These are phyloP conservation scores for Candida arabinofermentans DNA, from an alignment of 805 yeast genomes.

Conservation along the genomic window DNA sequence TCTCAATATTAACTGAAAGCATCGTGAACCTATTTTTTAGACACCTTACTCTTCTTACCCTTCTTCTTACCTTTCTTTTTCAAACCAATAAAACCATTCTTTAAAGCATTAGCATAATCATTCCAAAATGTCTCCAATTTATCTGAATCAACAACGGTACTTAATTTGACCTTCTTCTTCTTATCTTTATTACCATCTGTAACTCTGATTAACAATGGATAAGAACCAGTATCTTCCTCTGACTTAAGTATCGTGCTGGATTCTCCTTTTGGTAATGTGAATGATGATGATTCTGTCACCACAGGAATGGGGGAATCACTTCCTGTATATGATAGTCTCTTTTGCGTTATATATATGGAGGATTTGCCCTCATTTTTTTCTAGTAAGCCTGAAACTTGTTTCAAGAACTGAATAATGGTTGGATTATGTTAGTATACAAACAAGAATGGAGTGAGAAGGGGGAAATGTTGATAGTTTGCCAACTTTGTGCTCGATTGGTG, in stretches of 20 bases:
- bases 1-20: neutral
- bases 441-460: neutral
- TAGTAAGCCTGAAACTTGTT: constrained; percentile 19
- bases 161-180: constrained; percentile 50
- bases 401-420: constrained; percentile 21
- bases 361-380: constrained; percentile 32
- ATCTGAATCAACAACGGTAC: constrained; percentile 66
- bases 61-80: constrained; percentile 81
- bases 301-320: constrained; percentile 16
- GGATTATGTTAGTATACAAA: neutral
- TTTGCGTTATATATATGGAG: constrained; percentile 58
- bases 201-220: constrained; percentile 66
- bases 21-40: constrained; percentile 5
- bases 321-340: constrained; percentile 37
- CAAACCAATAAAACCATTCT: constrained; percentile 69
- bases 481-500: no score
- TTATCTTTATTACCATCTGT: constrained; percentile 53
- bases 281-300: constrained; percentile 5
- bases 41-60: constrained; percentile 36
- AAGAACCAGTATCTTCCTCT: constrained; percentile 34
- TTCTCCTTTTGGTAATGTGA: constrained; percentile 14
- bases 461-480: no score
- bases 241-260: constrained; percentile 10
- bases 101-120: constrained; percentile 65
- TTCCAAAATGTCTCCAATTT: constrained; percentile 72